A percentile compares a stretch with the other conserved stretches of the same genome.
phyloP scores from a whole-genome alignment of 2,329 filamentous ascomycete genomes.

The Sodiomyces alkalinus region DNA sequence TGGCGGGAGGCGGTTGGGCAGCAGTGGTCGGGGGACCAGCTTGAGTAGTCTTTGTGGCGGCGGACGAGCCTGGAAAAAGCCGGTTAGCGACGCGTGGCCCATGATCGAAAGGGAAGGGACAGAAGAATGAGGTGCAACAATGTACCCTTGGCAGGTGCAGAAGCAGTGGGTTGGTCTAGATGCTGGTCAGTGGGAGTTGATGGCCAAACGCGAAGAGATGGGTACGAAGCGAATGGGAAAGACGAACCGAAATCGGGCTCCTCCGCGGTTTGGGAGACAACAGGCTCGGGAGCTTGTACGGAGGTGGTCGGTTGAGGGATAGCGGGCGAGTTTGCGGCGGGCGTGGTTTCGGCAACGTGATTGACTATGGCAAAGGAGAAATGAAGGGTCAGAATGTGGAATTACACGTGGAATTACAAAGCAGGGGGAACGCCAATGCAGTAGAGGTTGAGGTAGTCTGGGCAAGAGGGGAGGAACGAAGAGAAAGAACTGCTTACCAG shows the following conservation, averaged over 20 bases:
- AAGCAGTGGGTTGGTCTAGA: neutral
- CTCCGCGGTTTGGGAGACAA: neutral
- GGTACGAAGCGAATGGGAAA: too few species aligned
- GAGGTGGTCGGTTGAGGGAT: neutral
- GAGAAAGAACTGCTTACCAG: slow-evolving; percentile 1
- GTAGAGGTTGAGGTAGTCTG: too few species aligned
- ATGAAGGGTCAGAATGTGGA: too few species aligned
- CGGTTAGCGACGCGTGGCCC: neutral
- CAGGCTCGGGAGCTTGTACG: neutral
- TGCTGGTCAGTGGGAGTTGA: neutral
- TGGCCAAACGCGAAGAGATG: neutral
- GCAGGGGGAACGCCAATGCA: too few species aligned
- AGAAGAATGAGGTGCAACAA: too few species aligned
- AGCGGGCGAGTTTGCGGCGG: neutral
- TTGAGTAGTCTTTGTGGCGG: neutral
- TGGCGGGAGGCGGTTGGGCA: slow-evolving; percentile 13
- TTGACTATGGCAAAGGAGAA: too few species aligned
- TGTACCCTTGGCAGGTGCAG: neutral
- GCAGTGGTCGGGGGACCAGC: slow-evolving; percentile 1
- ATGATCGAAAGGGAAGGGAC: too few species aligned
- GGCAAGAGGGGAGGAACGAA: too few species aligned
- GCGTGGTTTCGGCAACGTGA: neutral
- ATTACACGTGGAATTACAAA: too few species aligned
- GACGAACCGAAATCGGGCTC: neutral
- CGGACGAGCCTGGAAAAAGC: slow-evolving; percentile 1